These are phyloP conservation scores for Syncephalastrum sp. DNA, from an alignment of 371 early-diverging fungal species.

Conservation along the genomic window DNA sequence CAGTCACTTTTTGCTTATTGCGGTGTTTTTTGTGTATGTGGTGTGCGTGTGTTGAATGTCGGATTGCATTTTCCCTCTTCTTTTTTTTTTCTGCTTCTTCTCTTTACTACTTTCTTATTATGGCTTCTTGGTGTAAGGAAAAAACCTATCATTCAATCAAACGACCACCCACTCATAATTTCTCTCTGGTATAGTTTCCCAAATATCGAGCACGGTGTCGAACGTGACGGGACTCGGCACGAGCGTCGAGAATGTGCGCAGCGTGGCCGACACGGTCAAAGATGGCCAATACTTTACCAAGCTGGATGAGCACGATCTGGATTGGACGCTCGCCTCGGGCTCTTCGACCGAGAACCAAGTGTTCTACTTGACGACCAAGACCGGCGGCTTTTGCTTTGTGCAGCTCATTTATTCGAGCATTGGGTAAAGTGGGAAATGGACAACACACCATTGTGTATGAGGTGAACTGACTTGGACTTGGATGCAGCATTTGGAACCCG, in stretches of 20 bases:
- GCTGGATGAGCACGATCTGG: constrained; percentile 62
- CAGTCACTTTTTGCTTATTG: no score
- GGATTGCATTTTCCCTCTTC: constrained; percentile 3
- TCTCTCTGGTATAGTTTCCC: constrained; percentile 31
- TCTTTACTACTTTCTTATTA: constrained; percentile 11
- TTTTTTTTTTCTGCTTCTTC: constrained; percentile 8
- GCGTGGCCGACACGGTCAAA: constrained; percentile 55
- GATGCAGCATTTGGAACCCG: constrained; percentile 44
- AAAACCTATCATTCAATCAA: neutral
- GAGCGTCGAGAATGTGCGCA: constrained; percentile 37
- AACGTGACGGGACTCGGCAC: constrained; percentile 42
- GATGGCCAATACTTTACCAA: constrained; percentile 59
- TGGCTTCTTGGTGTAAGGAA: constrained; percentile 37
- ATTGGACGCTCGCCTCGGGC: constrained; percentile 71
- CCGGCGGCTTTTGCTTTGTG: constrained; percentile 76
- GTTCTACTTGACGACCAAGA: constrained; percentile 75
- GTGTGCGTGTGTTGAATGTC: no score
- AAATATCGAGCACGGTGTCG: constrained; percentile 47
- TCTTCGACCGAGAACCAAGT: constrained; percentile 90
- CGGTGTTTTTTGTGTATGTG: no score
- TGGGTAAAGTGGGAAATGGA: constrained; percentile 49
- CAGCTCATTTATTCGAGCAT: constrained; percentile 87
- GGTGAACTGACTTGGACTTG: neutral
- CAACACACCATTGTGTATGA: neutral
- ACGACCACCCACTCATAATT: neutral